Evolutionary conservation across 2,329 filamentous ascomycete genomes (phyloP).

Genomic region (Curvularia eragrostidis): DNA sequence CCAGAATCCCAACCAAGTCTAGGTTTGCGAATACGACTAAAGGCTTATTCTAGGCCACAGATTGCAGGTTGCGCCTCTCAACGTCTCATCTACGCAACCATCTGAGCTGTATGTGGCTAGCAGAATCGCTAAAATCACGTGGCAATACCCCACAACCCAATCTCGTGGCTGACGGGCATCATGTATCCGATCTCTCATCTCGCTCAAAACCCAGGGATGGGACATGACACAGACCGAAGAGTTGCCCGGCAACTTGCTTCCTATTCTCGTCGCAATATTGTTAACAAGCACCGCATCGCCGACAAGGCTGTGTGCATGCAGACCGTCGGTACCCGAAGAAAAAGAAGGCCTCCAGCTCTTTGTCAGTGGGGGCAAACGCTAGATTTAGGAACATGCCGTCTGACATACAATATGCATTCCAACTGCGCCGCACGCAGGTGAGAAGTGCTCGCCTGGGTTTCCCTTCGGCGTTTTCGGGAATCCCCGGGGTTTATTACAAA

Average conservation of each 20-base stretch:
- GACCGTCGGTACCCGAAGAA: neutral
- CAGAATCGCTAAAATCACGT: conserved; percentile 2
- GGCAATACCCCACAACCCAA: conserved; percentile 1
- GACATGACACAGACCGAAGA: neutral
- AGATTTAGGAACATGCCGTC: neutral
- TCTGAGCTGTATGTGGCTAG: conserved; percentile 1
- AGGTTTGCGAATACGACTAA: neutral
- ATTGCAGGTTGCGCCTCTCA: neutral
- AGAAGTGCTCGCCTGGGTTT: neutral
- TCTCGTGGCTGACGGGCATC: neutral
- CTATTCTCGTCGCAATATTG: neutral
- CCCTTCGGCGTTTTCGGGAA: neutral
- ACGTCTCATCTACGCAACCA: neutral
- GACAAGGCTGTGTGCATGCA: neutral
- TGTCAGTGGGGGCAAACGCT: neutral
- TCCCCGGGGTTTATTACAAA: neutral
- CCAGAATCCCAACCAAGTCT: neutral
- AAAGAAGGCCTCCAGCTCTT: neutral
- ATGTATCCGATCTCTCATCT: neutral
- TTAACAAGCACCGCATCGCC: neutral
- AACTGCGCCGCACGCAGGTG: conserved; percentile 1
- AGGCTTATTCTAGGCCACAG: neutral
- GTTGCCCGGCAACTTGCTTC: no score
- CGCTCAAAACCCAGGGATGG: neutral
- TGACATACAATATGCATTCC: conserved; percentile 1